Base-by-base conservation (phyloP, 768 basidiomycete species). In the Amanita jacksonii region DNA sequence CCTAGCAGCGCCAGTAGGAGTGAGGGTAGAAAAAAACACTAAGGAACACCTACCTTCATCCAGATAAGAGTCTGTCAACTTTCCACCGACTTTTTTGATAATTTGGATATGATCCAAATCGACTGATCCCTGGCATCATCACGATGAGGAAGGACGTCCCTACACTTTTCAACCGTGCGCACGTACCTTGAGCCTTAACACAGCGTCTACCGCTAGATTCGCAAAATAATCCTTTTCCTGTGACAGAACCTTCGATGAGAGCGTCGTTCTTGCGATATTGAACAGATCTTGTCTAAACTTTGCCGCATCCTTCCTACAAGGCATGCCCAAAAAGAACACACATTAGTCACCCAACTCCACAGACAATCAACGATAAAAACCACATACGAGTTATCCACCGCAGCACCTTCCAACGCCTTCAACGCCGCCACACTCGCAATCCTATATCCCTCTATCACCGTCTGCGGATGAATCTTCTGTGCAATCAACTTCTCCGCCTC, bases 51-150 rank as follows among this genome's bases (percentile, higher is more conserved):
- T 51, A 81, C 90, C 94, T 69, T 98, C 96, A 57, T 96, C 93
- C 25, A 99, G 78, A 69, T 98, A 99, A 5, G 91, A 94, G 56
- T 98, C 94, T 0, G 91, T 94, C 54, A 99, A 73, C 69, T 97
- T 99, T 40, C 94, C 94, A 46, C 94, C 94, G n/a, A 88, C 89
- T 66, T 97, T 97, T 76, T 99, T 99, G 70, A 98, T 99, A 62
- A 98, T 84, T 64, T 99, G 94, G 52, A 99, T 97, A 62, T 97
- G 92, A 52, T 99, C 94, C 25, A 99, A 72, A 65, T 98, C 85
- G 40, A 88, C 92, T 28, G 92, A 96, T 28, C 96, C 96, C 85
- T 91, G 54, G n/a, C n/a, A n/a, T n/a, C n/a, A n/a, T n/a, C n/a
- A n/a, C n/a, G n/a, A n/a, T n/a, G n/a, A n/a, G n/a, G n/a, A n/a